A percentile compares a stretch with the other conserved stretches of the same genome.
Conservation (phyloP, 73 alveolate species). For the Diophrys sp. region DNA sequence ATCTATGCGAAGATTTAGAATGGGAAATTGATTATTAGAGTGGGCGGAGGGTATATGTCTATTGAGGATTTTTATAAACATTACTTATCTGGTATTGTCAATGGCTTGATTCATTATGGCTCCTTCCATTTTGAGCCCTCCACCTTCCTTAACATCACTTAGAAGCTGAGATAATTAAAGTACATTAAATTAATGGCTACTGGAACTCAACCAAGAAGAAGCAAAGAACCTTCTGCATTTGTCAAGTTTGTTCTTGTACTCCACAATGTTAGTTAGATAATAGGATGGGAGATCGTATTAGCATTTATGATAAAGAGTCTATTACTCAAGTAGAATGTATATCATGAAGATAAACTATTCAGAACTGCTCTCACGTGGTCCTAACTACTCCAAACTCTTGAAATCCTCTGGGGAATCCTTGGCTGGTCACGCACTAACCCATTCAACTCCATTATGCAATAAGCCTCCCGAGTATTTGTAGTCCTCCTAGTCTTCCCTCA, state of each 20-base stretch:
- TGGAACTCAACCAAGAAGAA: no score
- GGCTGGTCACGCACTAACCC: slow-evolving; percentile 4
- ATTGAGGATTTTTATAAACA: no score
- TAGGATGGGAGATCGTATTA: not conserved
- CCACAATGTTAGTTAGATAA: not conserved
- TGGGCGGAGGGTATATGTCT: no score
- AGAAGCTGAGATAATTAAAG: no score
- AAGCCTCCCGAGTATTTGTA: not conserved
- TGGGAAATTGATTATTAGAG: no score
- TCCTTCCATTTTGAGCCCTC: no score
- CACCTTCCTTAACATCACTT: no score
- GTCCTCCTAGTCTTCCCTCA: not conserved
- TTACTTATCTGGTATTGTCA: no score
- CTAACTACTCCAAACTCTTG: slow-evolving; percentile 1
- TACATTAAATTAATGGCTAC: no score
- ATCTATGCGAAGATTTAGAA: no score
- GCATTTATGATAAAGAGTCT: not conserved
- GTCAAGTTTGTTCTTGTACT: not conserved
- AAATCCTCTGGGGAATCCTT: not conserved
- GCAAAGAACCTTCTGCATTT: not conserved
- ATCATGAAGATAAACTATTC: not conserved
- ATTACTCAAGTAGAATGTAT: not conserved
- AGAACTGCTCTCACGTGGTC: not conserved
- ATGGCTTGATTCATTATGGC: no score
- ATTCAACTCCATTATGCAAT: not conserved